Evolutionary conservation across 2,329 filamentous ascomycete species (phyloP).

Genomic region (Verticillium dahliae): DNA sequence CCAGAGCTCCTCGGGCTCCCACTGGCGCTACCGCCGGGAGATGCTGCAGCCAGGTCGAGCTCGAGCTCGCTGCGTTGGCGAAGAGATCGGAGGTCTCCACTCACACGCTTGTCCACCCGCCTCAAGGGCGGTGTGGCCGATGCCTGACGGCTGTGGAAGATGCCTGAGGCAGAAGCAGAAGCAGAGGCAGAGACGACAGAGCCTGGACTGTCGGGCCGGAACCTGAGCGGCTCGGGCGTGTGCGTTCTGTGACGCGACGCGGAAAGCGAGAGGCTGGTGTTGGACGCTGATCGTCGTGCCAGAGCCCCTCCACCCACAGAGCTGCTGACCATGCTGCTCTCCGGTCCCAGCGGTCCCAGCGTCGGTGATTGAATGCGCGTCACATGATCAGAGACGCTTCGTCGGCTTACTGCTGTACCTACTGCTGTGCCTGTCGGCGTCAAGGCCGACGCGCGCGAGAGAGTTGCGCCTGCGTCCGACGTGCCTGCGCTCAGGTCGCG

Average conservation of each 20-base stretch:
- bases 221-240: slow-evolving; percentile 43
- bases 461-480: slow-evolving; percentile 10
- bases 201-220: slow-evolving; percentile 52
- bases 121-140: slow-evolving; percentile 62
- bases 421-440: slow-evolving; percentile 2
- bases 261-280: slow-evolving; percentile 44
- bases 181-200: too few species aligned
- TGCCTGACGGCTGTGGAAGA: slow-evolving; percentile 34
- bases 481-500: slow-evolving; percentile 17
- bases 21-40: neutral
- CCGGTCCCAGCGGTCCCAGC: neutral
- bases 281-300: slow-evolving; percentile 41
- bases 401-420: neutral
- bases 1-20: neutral
- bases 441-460: slow-evolving; percentile 12
- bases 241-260: slow-evolving; percentile 39
- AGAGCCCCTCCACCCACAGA: slow-evolving; percentile 21
- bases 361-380: slow-evolving; percentile 12
- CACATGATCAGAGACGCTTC: slow-evolving; percentile 32
- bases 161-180: slow-evolving; percentile 29
- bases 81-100: slow-evolving; percentile 69
- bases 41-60: slow-evolving; percentile 6
- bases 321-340: slow-evolving; percentile 18
- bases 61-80: slow-evolving; percentile 43
- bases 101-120: slow-evolving; percentile 59